phyloP scores from a whole-genome alignment of 371 early-diverging fungal genomes.

The Thermomucor indicae-seudaticae region DNA sequence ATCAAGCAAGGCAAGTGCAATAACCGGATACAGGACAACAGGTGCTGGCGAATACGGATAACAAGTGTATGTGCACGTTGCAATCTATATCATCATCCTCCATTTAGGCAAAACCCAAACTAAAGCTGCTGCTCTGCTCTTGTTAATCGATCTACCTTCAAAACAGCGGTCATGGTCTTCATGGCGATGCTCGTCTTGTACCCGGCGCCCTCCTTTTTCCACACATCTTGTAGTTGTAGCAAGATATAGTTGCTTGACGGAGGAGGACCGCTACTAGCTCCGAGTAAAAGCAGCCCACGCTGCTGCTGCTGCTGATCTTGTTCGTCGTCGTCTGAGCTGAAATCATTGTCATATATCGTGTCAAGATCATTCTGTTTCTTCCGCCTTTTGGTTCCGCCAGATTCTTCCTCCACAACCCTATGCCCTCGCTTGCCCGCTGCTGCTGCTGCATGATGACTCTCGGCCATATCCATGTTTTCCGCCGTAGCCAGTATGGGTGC shows the following conservation, averaged over 20 bases:
- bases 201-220: neutral
- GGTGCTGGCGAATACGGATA: conserved; percentile 36
- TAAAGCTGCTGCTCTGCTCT: neutral
- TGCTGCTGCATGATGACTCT: too few relatives aligned
- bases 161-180: conserved; percentile 24
- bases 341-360: too few relatives aligned
- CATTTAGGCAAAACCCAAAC: neutral
- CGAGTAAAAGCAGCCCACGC: too few relatives aligned
- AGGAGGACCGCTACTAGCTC: too few relatives aligned
- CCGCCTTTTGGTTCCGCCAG: too few relatives aligned
- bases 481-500: too few relatives aligned
- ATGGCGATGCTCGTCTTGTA: neutral
- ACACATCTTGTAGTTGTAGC: neutral
- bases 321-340: too few relatives aligned
- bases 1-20: conserved; percentile 36
- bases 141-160: conserved; percentile 18
- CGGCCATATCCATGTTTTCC: too few relatives aligned
- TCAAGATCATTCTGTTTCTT: too few relatives aligned
- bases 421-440: too few relatives aligned
- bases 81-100: conserved; percentile 21
- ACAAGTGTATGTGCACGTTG: conserved; percentile 38
- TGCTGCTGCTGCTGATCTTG: too few relatives aligned
- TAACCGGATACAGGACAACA: conserved; percentile 26
- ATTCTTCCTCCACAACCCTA: too few relatives aligned
- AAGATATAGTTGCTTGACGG: conserved; percentile 1